Conservation (phyloP, 129 eudicot species). For the Erigeron canadensis region DNA sequence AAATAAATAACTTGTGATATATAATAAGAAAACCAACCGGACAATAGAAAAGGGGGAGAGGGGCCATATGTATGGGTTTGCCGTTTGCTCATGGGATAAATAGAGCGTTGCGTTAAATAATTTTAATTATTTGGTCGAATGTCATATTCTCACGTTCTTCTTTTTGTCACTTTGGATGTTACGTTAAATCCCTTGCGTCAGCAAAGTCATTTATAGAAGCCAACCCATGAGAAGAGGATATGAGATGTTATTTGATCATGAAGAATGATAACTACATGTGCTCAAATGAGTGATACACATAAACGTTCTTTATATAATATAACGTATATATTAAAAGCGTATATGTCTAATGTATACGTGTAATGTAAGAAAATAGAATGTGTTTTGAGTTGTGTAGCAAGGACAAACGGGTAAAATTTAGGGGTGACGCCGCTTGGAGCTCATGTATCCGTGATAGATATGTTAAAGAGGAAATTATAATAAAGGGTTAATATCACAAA, state of each 20-base stretch:
- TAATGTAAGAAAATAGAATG: no score
- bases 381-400: no score
- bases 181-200: conserved; percentile 23
- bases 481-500: no score
- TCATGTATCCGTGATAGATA: no score
- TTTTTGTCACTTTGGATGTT: conserved; percentile 8
- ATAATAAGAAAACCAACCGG: background rate
- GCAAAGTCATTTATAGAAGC: conserved; percentile 15
- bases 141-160: conserved; percentile 31
- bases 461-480: no score
- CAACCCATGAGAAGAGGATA: background rate
- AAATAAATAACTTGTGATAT: background rate
- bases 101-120: conserved; percentile 11
- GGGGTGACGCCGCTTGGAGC: no score
- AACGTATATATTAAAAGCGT: no score
- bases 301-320: background rate
- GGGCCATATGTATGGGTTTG: background rate
- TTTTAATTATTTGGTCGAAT: background rate
- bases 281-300: background rate
- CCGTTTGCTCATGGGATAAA: background rate
- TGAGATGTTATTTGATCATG: background rate
- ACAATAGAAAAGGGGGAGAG: background rate
- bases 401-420: no score
- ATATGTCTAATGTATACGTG: no score
- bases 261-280: conserved; percentile 20